Base-by-base conservation (phyloP, 495 filamentous ascomycete genomes). In the Evernia prunastri region DNA sequence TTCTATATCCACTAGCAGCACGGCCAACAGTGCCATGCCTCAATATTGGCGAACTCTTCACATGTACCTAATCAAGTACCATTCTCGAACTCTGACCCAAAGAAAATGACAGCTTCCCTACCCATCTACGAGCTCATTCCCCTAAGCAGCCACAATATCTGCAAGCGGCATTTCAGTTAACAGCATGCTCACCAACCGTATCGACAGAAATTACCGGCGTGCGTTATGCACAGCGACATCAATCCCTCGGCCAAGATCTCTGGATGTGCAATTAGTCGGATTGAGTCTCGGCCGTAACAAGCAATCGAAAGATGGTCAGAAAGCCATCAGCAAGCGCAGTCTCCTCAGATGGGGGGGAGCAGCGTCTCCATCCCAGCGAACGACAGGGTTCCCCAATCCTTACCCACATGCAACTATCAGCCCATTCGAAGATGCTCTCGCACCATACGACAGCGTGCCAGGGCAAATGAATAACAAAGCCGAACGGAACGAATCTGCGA, bases 301-400 rank as follows among this genome's bases (percentile, higher is more conserved):
- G n/a, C n/a, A n/a, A n/a, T n/a, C n/a, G n/a, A n/a, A n/a, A n/a
- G n/a, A n/a, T n/a, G n/a, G n/a, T n/a, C n/a, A n/a, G n/a, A n/a
- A n/a, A n/a, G n/a, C n/a, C n/a, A n/a, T n/a, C n/a, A n/a, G n/a
- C n/a, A n/a, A n/a, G n/a, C n/a, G n/a, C n/a, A n/a, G n/a, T n/a
- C n/a, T 80, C 80, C 82, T 82, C 0, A 77, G 70, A 73, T 82
- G 80, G 8, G n/a, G n/a, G n/a, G n/a, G n/a, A n/a, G 79, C 80
- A 0, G 80, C 80, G 68, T 84, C 81, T n/a, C n/a, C n/a, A n/a
- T n/a, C 2, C 80, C 81, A 0, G 76, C 79, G 51, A 82, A 67
- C 4, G 79, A 81, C 3, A 82, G 75, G 1, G 69, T 68, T 11
- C 79, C 79, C 11, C 59, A 58, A 18, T 71, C 68, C 59, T 73